phyloP scores from a whole-genome alignment of 148 eudicot species.

The Rhododendron ferrugineum region DNA sequence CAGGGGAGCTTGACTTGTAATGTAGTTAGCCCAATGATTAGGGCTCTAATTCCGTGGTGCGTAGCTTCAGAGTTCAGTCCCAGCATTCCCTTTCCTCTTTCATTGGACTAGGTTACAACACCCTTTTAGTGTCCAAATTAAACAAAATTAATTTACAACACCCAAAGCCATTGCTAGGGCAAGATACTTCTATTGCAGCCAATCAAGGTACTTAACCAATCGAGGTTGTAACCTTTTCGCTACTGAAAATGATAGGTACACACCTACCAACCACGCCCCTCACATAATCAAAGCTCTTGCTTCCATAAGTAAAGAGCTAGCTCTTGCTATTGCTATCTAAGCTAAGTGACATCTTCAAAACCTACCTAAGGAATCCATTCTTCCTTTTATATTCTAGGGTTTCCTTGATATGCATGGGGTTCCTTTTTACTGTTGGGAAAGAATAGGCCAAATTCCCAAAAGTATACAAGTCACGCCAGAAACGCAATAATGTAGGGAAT shows the following conservation, averaged over 20 bases:
- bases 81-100: background rate
- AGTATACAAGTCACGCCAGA: no score
- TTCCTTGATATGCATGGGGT: no score
- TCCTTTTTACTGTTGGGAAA: no score
- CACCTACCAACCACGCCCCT: no score
- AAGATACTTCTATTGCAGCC: background rate
- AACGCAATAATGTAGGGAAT: no score
- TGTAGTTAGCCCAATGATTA: background rate
- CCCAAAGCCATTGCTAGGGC: background rate
- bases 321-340: background rate
- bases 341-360: background rate
- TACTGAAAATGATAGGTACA: no score
- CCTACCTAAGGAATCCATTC: background rate
- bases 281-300: no score
- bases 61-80: no score
- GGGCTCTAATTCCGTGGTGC: background rate
- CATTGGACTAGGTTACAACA: background rate
- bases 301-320: no score
- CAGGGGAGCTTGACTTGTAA: background rate
- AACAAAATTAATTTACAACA: background rate
- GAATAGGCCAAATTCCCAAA: no score
- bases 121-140: background rate
- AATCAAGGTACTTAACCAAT: background rate
- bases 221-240: background rate
- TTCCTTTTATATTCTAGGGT: background rate